Evolutionary conservation across 805 yeast genomes (phyloP), one percentile per base, ranked within the genome.

Genomic region (Wickerhamomyces bovis): DNA sequence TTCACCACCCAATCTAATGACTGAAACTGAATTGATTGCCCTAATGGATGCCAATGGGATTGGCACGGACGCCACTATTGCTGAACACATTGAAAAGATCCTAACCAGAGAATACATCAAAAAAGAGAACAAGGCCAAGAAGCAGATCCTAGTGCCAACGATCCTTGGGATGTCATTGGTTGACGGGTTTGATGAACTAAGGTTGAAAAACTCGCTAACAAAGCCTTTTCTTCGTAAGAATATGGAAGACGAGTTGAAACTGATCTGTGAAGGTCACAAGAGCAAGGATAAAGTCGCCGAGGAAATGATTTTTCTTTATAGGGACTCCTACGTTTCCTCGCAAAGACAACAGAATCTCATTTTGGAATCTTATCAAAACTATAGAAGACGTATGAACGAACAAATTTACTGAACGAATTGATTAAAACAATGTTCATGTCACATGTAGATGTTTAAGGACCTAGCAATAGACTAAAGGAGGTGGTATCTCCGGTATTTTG

Each of bases 41-140:
- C 68, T 94, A 41, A 94, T 94, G 99, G 98, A 95, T 68, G 86
- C 81, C 11, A 94, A 94, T 64, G 98, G 98, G 0, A 94, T 94
- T 40, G 99, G 99, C 3, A 94, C 99, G 0, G 99, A 94, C 69
- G 99, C 99, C 1, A 94, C 99, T 0, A 95, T 94, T 65, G 99
- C 98, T 0, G 99, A 94, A 39, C 99, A 94, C 65, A 94, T 94
- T 35, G 89, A 85, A 48, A 90, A 86, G 60, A 81, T 94, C 39
- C 67, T 76, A 25, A 63, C 64, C 11, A 67, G 99, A 44, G 79
- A 80, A 18, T 95, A 90, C 57, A 77, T 87, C 5, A 66, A 64
- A 16, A 80, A 71, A 41, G 69, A 72, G 10, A 44, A 43, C 18
- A 70, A 66, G 49, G 53, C 53, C 8, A 67, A 66, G 39, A 68